Evolutionary conservation across 2,329 filamentous ascomycete genomes (phyloP), one percentile per base, ranked within the genome.

Genomic region (Monilinia polystroma): DNA sequence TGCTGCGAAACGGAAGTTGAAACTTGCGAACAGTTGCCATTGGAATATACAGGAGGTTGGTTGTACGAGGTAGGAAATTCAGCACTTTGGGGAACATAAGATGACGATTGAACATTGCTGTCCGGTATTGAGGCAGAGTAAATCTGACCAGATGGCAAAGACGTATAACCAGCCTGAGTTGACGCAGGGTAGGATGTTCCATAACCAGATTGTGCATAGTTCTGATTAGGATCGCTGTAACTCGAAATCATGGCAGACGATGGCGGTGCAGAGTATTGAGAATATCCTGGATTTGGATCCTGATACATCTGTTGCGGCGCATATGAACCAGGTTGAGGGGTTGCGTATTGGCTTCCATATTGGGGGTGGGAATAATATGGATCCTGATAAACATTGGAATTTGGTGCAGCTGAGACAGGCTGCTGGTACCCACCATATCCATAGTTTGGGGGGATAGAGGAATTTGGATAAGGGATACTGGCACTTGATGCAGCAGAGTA

Each of bases 281-380:
- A 20, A 47, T 64, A 57, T 29, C 64, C 69, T 64, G 72, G 71
- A 45, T 71, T 70, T 20, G 64, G 53, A 45, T 74, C 72, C 57
- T 70, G 70, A 63, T 73, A 74, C 52, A 71, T 62, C 41, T 71
- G 70, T 53, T 72, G 72, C 29, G 75, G 74, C 38, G 71, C 64
- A 57, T 75, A 76, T 7, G 73, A 68, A n/a, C 74, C 71, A 67
- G 72, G 70, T 45, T 75, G 75, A 55, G 73, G 71, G 62, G 68
- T 70, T 18, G 72, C 66, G 65, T 77, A 77, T 47, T 73, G 71
- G 23, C 77, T 77, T 52, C 68, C 71, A 72, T 74, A 78, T 45
- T 76, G 70, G 16, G 76, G 71, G 56, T 75, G 70, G 54, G 73
- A 73, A 75, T 78, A 79, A 45, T 73, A 74, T 58, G 75, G 73